Base-by-base conservation (phyloP, 148 eudicot species). In the Amaranthus hypochondriacus region DNA sequence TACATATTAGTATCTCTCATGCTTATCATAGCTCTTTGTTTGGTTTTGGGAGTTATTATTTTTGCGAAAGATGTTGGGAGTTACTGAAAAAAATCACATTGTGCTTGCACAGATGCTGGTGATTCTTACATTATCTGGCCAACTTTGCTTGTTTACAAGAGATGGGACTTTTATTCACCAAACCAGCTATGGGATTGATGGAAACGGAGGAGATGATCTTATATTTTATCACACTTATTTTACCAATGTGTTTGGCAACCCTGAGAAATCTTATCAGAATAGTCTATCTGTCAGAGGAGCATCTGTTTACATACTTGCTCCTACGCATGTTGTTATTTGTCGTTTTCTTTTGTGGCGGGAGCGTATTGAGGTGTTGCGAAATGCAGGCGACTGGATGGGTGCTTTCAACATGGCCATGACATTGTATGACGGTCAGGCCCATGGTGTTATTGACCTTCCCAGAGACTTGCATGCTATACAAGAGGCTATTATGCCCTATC, bases 381-480 rank as follows among this genome's bases (percentile, higher is more conserved):
- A 87, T 79, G 95, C 97, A 71, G 97, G 98, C 76, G 98, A 94
- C 69, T 94, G 98, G 98, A 94, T 89, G 92, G 93, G 98, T 71
- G 95, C 98, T 62, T 84, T 94, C 75, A 91, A 91, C 88, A 94
- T 94, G 98, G 95, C 95, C 67, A 86, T 89, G 85, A 77, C 91
- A 56, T 86, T 91, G 47, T 94, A 89, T 87, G 97, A 94, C 79
- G 98, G 98, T 71, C 87, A 88, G 76, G 86, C 96, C 43, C 95
- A 89, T 77, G 98, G 89, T 79, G 95, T 94, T 49, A 78, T 94
- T 84, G 98, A 89, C 79, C 97, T 94, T 84, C 98, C 97, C 39
- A 86, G 80, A 78, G 82, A 78, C 70, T 66, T 88, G 81, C 82
- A 81, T 71, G 94, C 91, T 72, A 81, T 84, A 52, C 89, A 85